A percentile compares a stretch with the other conserved stretches of the same genome.
phyloP scores from a whole-genome alignment of 768 basidiomycete genomes.

The Tremella yokohamensis region DNA sequence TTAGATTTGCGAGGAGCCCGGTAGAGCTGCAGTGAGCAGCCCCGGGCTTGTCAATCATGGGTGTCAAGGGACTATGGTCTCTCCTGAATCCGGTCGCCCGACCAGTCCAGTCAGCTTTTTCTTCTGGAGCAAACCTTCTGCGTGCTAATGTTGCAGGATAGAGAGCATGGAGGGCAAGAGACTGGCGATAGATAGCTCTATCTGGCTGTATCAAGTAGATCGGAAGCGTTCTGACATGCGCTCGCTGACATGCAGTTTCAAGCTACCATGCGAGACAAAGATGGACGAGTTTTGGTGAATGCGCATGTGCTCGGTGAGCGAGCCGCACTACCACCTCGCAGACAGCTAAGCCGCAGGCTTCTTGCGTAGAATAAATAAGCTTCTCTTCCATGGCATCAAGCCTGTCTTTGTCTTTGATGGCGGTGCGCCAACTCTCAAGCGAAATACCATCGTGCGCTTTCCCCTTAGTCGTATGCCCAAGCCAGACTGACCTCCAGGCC shows the following conservation, averaged over 20 bases:
- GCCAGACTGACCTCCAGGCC: conserved; percentile 55
- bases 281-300: conserved; percentile 82
- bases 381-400: conserved; percentile 94
- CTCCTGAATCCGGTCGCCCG: conserved; percentile 88
- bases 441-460: conserved; percentile 72
- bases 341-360: conserved; percentile 29
- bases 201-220: conserved; percentile 97
- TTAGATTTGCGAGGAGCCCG: background rate
- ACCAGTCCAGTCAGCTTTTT: conserved; percentile 70
- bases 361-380: conserved; percentile 75
- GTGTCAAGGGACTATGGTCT: conserved; percentile 94
- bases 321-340: background rate
- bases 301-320: conserved; percentile 81
- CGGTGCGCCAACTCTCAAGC: conserved; percentile 85
- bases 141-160: conserved; percentile 59
- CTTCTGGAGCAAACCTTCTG: background rate
- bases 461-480: background rate
- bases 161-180: conserved; percentile 93
- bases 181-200: conserved; percentile 96
- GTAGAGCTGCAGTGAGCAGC: background rate
- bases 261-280: conserved; percentile 97
- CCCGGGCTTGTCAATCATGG: conserved; percentile 62
- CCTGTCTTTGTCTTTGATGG: conserved; percentile 99
- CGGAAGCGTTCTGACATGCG: background rate
- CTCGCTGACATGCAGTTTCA: conserved; percentile 60